phyloP scores from a whole-genome alignment of 2,329 filamentous ascomycete species.

The Aspergillus sp. region DNA sequence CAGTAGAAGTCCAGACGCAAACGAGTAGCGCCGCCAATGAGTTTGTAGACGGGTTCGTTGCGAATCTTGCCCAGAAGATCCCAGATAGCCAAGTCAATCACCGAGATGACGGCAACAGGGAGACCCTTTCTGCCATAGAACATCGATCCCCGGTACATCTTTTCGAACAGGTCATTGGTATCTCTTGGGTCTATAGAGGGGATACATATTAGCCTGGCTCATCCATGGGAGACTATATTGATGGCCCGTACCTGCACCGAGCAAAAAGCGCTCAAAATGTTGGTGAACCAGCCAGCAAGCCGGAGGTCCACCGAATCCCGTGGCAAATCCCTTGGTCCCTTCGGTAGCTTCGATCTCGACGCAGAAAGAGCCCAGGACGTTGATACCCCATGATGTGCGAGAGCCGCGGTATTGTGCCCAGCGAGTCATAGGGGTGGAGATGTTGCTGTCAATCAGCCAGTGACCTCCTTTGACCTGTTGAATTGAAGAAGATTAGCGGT shows the following conservation, averaged over 20 bases:
- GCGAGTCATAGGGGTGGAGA: conserved; percentile 87
- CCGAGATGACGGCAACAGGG: conserved; percentile 85
- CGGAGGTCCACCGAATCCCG: conserved; percentile 88
- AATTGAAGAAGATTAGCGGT: neutral
- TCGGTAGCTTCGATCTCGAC: conserved; percentile 86
- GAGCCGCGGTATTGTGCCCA: conserved; percentile 88
- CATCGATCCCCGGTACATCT: conserved; percentile 95
- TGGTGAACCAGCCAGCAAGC: conserved; percentile 92
- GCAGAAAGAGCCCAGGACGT: conserved; percentile 88
- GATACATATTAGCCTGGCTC: neutral
- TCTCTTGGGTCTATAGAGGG: conserved; percentile 71
- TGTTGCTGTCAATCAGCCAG: conserved; percentile 89
- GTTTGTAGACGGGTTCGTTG: conserved; percentile 89
- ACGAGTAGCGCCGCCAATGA: conserved; percentile 88
- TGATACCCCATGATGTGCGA: conserved; percentile 92
- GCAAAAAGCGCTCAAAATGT: conserved; percentile 89
- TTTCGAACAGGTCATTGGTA: conserved; percentile 89
- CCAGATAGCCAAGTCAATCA: conserved; percentile 91
- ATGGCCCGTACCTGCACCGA: conserved; percentile 64
- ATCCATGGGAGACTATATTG: neutral
- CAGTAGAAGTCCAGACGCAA: conserved; percentile 89
- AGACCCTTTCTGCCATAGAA: conserved; percentile 95
- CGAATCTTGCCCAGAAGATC: conserved; percentile 88
- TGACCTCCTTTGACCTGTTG: conserved; percentile 50
- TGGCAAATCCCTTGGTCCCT: conserved; percentile 91